phyloP scores from a whole-genome alignment of 2,329 filamentous ascomycete species.

The Dothidotthia symphoricarpi region DNA sequence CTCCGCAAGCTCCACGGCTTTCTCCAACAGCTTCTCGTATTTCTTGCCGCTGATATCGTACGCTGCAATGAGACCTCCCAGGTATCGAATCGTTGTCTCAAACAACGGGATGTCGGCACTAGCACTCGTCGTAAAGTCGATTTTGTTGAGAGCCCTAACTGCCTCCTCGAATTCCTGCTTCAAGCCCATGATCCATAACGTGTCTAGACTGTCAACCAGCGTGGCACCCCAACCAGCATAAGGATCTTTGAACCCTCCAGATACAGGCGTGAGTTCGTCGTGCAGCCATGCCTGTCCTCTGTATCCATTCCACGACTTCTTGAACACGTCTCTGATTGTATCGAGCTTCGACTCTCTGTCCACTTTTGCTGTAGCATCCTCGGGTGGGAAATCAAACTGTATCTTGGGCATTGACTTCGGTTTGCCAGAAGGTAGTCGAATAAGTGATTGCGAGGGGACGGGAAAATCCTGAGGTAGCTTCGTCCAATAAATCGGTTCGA shows the following conservation, averaged over 20 bases:
- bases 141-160: constrained; percentile 56
- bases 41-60: constrained; percentile 63
- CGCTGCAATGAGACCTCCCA: constrained; percentile 67
- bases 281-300: constrained; percentile 76
- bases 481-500: constrained; percentile 63
- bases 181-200: constrained; percentile 71
- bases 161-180: constrained; percentile 65
- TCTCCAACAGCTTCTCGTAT: constrained; percentile 55
- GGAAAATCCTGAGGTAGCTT: constrained; percentile 77
- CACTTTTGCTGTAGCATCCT: constrained; percentile 51
- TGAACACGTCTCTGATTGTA: constrained; percentile 70
- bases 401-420: constrained; percentile 71
- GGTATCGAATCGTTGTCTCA: constrained; percentile 69
- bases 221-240: constrained; percentile 93
- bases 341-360: constrained; percentile 64
- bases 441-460: constrained; percentile 66
- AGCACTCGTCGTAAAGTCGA: constrained; percentile 61
- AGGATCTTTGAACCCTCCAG: constrained; percentile 67
- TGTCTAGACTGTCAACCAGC: constrained; percentile 71
- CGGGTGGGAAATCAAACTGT: constrained; percentile 69
- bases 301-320: constrained; percentile 80
- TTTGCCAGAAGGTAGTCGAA: constrained; percentile 69
- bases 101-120: constrained; percentile 61
- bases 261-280: constrained; percentile 78
- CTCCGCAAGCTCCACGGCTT: constrained; percentile 63